Base-by-base conservation (phyloP, 352 stramenopile species). In the Pythium scleroteichum region DNA sequence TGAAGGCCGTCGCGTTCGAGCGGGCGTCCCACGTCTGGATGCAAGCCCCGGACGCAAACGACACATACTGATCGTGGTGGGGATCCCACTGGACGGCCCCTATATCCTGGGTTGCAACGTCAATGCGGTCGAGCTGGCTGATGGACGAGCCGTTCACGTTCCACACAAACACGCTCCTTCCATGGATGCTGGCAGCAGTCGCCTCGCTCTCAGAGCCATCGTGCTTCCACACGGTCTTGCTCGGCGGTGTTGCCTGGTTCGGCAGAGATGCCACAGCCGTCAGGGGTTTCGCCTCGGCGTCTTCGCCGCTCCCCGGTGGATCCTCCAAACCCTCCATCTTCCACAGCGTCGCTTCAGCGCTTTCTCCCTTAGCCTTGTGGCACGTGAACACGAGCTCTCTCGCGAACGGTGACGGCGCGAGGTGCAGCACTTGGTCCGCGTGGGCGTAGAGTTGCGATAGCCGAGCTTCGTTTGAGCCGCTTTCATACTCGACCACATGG, bases 11-110 rank as follows among this genome's bases (percentile, higher is more conserved):
- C 26, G n/a, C 63, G 32, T 52, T 63, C 0, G 27, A 24, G 19
- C 85, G 78, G 0, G 87, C 57, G 60, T 97, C 87, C 88, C 84
- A 96, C 49, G 72, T 89, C 44, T 82, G 72, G n/a, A 96, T 66
- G 38, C 50, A 72, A 10, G 73, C 62, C 35, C 85, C 89, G 26
- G 84, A 71, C 16, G 82, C 81, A 41, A 80, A 88, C 3, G 83
- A 78, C 19, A 96, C 32, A 45, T 86, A 73, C 17, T 79, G 75
- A 17, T 62, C 62, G 52, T 94, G 75, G 53, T 97, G 90, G 48
- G 90, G 90, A 26, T 97, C 87, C 87, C 87, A 97, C 13, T 68
- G 68, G 46, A 94, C 62, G 0, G 76, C 69, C 0, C 56, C 72
- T 2, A 87, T 61, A 26, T 68, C 62, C 39, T 65, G 60, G 0